These are phyloP conservation scores for Boletus rubescentipes DNA, from an alignment of 768 basidiomycete genomes.

Conservation along the genomic window DNA sequence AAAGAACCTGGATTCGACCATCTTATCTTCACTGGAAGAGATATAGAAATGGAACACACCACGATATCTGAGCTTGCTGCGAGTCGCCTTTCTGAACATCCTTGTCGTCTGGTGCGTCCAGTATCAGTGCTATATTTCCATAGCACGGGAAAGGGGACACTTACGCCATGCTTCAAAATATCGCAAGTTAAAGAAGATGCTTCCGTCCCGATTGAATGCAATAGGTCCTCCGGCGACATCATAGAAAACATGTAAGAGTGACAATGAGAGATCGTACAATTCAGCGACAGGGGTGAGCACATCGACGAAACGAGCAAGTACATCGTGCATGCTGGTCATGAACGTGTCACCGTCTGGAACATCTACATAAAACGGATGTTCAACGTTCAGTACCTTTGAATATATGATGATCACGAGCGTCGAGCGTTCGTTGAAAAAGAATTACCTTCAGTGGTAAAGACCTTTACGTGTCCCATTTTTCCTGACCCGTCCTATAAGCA, in stretches of 20 bases:
- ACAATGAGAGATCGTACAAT: slow-evolving; percentile 69
- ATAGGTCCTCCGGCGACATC: slow-evolving; percentile 75
- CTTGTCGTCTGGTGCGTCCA: not conserved
- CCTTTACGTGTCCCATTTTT: not conserved
- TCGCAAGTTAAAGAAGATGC: slow-evolving; percentile 81
- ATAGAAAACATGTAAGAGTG: slow-evolving; percentile 80
- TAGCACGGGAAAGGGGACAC: slow-evolving; percentile 22
- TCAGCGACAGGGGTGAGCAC: slow-evolving; percentile 62
- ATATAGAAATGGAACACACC: not conserved
- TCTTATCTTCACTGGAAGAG: not conserved
- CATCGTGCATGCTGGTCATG: slow-evolving; percentile 46
- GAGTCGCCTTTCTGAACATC: not conserved
- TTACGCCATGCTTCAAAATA: slow-evolving; percentile 84
- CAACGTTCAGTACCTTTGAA: not conserved
- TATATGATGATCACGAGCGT: not conserved
- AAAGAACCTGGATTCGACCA: not conserved
- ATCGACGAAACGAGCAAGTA: slow-evolving; percentile 65
- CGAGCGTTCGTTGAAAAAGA: not conserved
- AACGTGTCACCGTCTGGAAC: slow-evolving; percentile 36
- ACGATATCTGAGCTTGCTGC: not conserved
- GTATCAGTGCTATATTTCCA: not conserved
- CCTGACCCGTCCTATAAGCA: not conserved
- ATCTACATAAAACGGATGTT: not conserved
- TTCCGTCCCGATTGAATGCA: slow-evolving; percentile 88
- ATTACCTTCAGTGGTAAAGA: not conserved